Percentiles rank a stretch among this genome's conserved stretches.
Evolutionary conservation across 1,284 basidiomycete genomes (phyloP).

Genomic region (Cryptococcus neoformans): DNA sequence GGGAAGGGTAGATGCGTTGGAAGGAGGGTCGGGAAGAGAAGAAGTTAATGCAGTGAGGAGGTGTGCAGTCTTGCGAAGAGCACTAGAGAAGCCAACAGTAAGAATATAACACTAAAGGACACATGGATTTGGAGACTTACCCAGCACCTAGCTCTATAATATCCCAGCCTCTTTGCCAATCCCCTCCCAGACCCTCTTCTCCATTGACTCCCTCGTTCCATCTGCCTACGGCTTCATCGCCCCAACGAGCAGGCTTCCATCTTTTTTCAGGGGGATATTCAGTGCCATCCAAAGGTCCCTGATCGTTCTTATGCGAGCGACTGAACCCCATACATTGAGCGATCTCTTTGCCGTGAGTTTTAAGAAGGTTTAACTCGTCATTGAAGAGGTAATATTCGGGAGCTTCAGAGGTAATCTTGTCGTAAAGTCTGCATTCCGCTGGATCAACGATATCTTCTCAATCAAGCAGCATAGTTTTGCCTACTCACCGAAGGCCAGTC

Average conservation of each 20-base stretch:
- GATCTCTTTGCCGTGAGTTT: slow-evolving; percentile 52
- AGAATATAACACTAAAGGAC: not conserved
- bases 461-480: not conserved
- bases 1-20: slow-evolving; percentile 23
- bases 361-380: slow-evolving; percentile 54
- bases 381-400: slow-evolving; percentile 86
- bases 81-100: slow-evolving; percentile 43
- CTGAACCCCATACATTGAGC: slow-evolving; percentile 53
- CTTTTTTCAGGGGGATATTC: slow-evolving; percentile 16
- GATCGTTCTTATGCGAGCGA: slow-evolving; percentile 4
- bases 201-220: slow-evolving; percentile 64
- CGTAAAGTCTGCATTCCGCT: slow-evolving; percentile 35
- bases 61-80: slow-evolving; percentile 86
- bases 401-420: slow-evolving; percentile 70
- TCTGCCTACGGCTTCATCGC: slow-evolving; percentile 62
- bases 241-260: slow-evolving; percentile 51
- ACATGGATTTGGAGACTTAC: slow-evolving; percentile 54
- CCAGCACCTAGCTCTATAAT: slow-evolving; percentile 84
- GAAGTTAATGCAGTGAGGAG: slow-evolving; percentile 70
- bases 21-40: slow-evolving; percentile 49
- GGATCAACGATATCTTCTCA: not conserved
- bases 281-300: slow-evolving; percentile 8
- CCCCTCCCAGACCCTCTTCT: slow-evolving; percentile 52
- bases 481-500: slow-evolving; percentile 59
- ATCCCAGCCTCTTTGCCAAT: slow-evolving; percentile 51